Evolutionary conservation across 495 filamentous ascomycete species (phyloP), one percentile per base, ranked within the genome.

Genomic region (Penicillium turbatum): DNA sequence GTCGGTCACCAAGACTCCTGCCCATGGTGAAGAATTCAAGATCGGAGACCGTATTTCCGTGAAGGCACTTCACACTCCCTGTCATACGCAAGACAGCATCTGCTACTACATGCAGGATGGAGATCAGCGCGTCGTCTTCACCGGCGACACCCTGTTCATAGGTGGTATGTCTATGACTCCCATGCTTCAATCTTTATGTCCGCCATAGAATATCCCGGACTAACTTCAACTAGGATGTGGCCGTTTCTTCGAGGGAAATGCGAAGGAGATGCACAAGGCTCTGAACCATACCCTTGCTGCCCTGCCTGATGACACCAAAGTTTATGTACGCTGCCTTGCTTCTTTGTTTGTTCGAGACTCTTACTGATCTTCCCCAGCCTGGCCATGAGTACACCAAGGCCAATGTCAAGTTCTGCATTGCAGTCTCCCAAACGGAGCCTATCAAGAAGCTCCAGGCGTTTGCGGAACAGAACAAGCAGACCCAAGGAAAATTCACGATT

Each of bases 61-160:
- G 47, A 93, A 82, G 63, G 88, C 88, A n/a, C 71, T 97, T 21
- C 86, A 97, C 71, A 98, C 93, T 7, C 93, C 93, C 3, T 98
- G 93, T 67, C 95, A 98, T 67, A 98, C 93, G 2, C 93, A 97
- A 70, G 93, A 98, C 69, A 96, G 90, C 63, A 96, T 98, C 59
- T 97, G 93, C 79, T 98, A 82, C 60, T 82, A 81, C 46, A 83
- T 93, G 77, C 81, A 95, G 68, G 93, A 97, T 62, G 84, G 81
- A 10, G 75, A 84, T 24, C 83, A 96, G 43, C 83, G 80, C 57
- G 95, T 79, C 8, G 89, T 97, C 17, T 98, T 98, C 67, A 97
- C 93, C 0, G 93, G 93, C 17, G 93, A 98, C 65, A 97, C 93
- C 5, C 75, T 98, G 16, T 98, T 98, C 65, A 91, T 95, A 68